A percentile compares a stretch with the other conserved stretches of the same genome.
phyloP scores from a whole-genome alignment of 2,329 filamentous ascomycete genomes.

The Hypoxylon sp. region DNA sequence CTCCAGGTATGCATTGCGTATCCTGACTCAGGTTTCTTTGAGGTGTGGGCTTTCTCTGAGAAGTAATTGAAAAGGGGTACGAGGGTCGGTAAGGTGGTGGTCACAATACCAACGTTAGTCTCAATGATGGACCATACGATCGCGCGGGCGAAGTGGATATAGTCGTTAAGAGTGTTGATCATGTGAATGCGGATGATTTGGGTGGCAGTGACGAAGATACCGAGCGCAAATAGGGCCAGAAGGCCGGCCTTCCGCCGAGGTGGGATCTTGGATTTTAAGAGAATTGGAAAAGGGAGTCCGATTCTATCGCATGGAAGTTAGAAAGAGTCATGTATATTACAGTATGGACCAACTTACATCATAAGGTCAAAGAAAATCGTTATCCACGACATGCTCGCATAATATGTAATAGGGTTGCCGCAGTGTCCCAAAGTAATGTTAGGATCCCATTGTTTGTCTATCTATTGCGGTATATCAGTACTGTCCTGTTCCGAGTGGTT shows the following conservation, averaged over 20 bases:
- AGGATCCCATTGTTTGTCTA: neutral
- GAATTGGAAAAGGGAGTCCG: neutral
- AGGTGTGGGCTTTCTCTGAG: neutral
- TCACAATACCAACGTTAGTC: neutral
- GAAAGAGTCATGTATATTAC: neutral
- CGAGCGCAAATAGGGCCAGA: neutral
- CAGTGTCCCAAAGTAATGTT: neutral
- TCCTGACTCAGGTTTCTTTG: neutral
- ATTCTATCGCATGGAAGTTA: neutral
- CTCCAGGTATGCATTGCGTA: neutral
- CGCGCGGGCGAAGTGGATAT: neutral
- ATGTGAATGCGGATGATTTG: neutral
- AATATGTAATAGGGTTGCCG: neutral
- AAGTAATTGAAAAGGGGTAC: neutral
- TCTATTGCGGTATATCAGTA: neutral
- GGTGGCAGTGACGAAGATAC: neutral
- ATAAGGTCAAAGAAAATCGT: neutral
- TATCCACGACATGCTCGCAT: neutral
- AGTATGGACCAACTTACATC: neutral
- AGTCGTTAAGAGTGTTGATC: neutral
- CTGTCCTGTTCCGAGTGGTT: neutral
- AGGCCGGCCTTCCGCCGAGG: neutral
- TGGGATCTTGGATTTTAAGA: neutral
- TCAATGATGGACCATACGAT: neutral
- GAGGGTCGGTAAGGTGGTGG: neutral